A percentile compares a stretch with the other conserved stretches of the same genome.
phyloP scores from a whole-genome alignment of 2,329 filamentous ascomycete genomes.

The Fusarium sp. region DNA sequence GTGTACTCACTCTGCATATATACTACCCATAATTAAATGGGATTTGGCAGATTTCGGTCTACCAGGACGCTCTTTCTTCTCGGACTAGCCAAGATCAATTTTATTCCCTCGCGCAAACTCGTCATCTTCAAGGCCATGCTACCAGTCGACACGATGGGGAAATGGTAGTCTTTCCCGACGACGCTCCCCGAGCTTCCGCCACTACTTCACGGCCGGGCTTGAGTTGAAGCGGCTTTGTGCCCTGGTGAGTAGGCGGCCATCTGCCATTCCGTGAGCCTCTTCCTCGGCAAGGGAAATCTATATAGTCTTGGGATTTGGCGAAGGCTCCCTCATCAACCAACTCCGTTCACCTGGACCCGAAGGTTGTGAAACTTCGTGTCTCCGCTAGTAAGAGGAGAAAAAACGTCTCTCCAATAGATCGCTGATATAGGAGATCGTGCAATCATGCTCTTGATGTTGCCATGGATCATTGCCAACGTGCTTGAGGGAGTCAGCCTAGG shows the following conservation, averaged over 20 bases:
- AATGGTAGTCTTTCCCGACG: background rate
- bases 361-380: background rate
- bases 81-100: background rate
- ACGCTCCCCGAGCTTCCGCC: background rate
- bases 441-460: too few relatives aligned
- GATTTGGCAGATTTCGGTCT: background rate
- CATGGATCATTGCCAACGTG: too few relatives aligned
- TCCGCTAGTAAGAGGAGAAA: background rate
- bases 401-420: too few relatives aligned
- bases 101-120: background rate
- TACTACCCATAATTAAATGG: background rate
- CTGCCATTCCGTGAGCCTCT: background rate
- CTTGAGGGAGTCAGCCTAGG: background rate
- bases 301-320: background rate
- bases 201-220: background rate
- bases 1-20: background rate
- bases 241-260: background rate
- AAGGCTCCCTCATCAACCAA: background rate
- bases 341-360: background rate
- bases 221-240: background rate
- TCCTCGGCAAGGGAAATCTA: background rate
- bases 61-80: background rate
- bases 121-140: fast-evolving
- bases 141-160: background rate
- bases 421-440: too few relatives aligned